Base-by-base conservation (phyloP, 495 filamentous ascomycete species). In the Podospora conica region DNA sequence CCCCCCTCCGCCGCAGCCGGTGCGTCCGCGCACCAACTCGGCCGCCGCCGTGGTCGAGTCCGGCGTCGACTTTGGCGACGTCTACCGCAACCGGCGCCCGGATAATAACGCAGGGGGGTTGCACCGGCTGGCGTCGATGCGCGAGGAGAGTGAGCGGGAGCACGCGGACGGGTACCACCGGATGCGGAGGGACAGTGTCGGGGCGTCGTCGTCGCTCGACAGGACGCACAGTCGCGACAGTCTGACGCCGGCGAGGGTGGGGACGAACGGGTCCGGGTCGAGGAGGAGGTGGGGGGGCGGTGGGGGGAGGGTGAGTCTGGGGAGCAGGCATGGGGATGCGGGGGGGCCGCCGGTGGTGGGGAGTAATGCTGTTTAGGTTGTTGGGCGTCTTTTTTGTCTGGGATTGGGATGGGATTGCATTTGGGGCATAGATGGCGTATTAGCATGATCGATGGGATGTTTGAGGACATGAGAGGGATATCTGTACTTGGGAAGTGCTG, bases 61-160 rank as follows among this genome's bases (percentile, higher is more conserved):
- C 6, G 74, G 70, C 7, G 65, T 74, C 54, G 74, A 77, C 58
- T 77, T 76, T 25, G 74, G 76, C 56, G 74, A 77, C 12, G 69
- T 77, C 18, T 77, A 75, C 29, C 68, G 71, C 11, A 67, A 58
- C 56, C 57, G 75, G n/a, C 65, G 61, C 9, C 55, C 48, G 28
- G 75, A 76, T 1, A 25, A 10, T 11, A 11, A 11, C 1, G 11
- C 1, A 15, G 40, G 40, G 15, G n/a, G 40, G 8, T 18, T 48
- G 40, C 15, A 48, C 18, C 40, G 40, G 6, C 18, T 48, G 40
- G 40, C 40, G 40, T 48, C 40, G 40, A 48, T 48, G 40, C 40
- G 40, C 40, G 40, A 48, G 40, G 40, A 48, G 40, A 1, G 5
- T 7, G 40, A 48, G 15, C 15, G n/a, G n/a, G n/a, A n/a, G n/a